phyloP scores from a whole-genome alignment of 768 basidiomycete genomes.

The Chalciporus sphaerocephalus region DNA sequence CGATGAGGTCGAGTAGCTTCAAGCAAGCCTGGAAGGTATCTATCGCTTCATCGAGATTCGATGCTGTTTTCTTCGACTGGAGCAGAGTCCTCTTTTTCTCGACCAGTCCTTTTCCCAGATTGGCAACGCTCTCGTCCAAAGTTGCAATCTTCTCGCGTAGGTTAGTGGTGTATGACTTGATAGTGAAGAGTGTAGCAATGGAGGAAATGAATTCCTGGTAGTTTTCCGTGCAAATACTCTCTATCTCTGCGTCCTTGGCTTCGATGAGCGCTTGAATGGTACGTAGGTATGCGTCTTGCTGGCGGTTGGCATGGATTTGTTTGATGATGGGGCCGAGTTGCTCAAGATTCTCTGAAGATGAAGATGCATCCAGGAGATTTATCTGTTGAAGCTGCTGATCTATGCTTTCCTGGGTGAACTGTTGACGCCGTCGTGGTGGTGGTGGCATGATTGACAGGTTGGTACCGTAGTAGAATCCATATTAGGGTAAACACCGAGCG shows the following conservation, averaged over 20 bases:
- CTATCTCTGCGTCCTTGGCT: slow-evolving; percentile 94
- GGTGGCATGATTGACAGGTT: slow-evolving; percentile 55
- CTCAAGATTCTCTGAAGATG: slow-evolving; percentile 90
- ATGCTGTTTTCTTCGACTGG: slow-evolving; percentile 87
- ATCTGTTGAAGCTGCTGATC: slow-evolving; percentile 91
- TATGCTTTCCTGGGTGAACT: slow-evolving; percentile 78
- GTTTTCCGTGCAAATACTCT: slow-evolving; percentile 92
- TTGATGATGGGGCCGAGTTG: slow-evolving; percentile 94
- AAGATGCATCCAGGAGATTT: slow-evolving; percentile 81
- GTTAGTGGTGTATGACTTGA: slow-evolving; percentile 94
- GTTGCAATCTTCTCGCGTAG: slow-evolving; percentile 89
- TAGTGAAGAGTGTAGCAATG: slow-evolving; percentile 92
- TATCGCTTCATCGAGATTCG: slow-evolving; percentile 94
- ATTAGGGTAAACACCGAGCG: slow-evolving; percentile 9
- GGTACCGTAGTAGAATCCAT: slow-evolving; percentile 11
- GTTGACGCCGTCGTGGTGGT: slow-evolving; percentile 66
- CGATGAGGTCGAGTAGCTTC: slow-evolving; percentile 86
- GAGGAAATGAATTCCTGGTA: slow-evolving; percentile 98
- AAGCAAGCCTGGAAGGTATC: slow-evolving; percentile 92
- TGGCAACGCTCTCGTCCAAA: slow-evolving; percentile 81
- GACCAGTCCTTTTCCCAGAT: slow-evolving; percentile 81
- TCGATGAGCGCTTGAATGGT: slow-evolving; percentile 85
- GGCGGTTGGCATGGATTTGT: slow-evolving; percentile 81
- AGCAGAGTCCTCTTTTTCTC: slow-evolving; percentile 91
- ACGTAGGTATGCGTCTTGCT: slow-evolving; percentile 86